A percentile compares a stretch with the other conserved stretches of the same genome.
These are phyloP conservation scores for Dalechampia spathulata DNA, from an alignment of 441 rosid genomes.

Conservation along the genomic window DNA sequence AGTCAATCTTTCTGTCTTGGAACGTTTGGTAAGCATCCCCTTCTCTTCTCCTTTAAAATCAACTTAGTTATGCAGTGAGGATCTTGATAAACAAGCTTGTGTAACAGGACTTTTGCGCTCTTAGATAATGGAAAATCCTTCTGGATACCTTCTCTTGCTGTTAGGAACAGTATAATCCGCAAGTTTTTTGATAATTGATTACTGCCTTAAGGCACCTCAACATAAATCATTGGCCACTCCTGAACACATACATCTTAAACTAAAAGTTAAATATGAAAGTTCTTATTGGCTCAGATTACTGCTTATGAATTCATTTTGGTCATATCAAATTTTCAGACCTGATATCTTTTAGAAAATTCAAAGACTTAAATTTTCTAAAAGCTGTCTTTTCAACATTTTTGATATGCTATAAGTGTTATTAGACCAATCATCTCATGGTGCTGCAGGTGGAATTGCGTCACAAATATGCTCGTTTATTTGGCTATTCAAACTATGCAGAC, in stretches of 20 bases:
- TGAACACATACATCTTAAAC: neutral
- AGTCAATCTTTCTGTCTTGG: conserved; percentile 65
- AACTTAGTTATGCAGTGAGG: neutral
- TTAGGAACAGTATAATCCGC: neutral
- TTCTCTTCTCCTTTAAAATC: neutral
- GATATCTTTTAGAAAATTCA: neutral
- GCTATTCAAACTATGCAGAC: conserved; percentile 81
- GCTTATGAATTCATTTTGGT: neutral
- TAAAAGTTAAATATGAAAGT: neutral
- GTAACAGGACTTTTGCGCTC: neutral
- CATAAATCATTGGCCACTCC: neutral
- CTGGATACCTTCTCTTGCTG: neutral
- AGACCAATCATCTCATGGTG: conserved; percentile 7
- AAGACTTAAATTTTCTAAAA: neutral
- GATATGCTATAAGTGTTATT: too few relatives aligned
- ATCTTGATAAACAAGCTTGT: neutral
- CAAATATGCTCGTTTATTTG: conserved; percentile 75
- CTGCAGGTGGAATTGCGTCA: conserved; percentile 79
- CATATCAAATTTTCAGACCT: neutral
- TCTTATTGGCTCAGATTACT: neutral
- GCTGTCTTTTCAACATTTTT: neutral
- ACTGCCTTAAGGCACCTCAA: neutral
- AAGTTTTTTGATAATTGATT: neutral
- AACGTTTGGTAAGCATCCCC: conserved; percentile 52
- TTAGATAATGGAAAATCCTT: neutral